Percentiles rank a stretch among this genome's conserved stretches.
phyloP scores from a whole-genome alignment of 2,329 filamentous ascomycete species.

The Pseudogymnoascus sp. region DNA sequence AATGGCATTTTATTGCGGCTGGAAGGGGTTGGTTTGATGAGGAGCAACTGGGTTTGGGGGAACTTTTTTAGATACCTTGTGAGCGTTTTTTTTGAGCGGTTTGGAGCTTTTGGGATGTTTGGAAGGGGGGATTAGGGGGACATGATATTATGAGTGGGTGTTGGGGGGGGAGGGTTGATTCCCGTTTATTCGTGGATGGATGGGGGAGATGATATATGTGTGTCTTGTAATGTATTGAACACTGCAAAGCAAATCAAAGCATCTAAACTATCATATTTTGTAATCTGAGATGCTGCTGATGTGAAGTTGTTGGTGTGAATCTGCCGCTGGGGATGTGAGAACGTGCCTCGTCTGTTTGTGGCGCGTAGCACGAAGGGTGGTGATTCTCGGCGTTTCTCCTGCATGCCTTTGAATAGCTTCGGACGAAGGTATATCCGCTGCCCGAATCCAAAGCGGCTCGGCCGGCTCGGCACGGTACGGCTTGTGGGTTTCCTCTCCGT shows the following conservation, averaged over 20 bases:
- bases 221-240: constrained; percentile 12
- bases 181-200: constrained; percentile 9
- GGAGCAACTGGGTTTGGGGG: constrained; percentile 5
- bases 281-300: not conserved
- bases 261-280: not conserved
- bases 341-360: not conserved
- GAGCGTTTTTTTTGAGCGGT: constrained; percentile 10
- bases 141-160: constrained; percentile 6
- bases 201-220: constrained; percentile 1
- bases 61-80: constrained; percentile 9
- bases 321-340: not conserved
- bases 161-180: not conserved
- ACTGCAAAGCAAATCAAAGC: constrained; percentile 7
- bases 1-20: not conserved
- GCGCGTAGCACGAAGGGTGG: not conserved
- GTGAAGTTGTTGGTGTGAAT: not conserved
- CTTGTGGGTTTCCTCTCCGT: not conserved
- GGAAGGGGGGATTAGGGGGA: not conserved
- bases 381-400: not conserved
- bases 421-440: not conserved
- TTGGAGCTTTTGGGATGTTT: not conserved
- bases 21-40: not conserved
- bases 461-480: not conserved
- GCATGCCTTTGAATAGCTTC: not conserved
- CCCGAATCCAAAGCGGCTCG: not conserved